Conservation (phyloP, 148 eudicot species). For the Heliamphora exappendiculata region DNA sequence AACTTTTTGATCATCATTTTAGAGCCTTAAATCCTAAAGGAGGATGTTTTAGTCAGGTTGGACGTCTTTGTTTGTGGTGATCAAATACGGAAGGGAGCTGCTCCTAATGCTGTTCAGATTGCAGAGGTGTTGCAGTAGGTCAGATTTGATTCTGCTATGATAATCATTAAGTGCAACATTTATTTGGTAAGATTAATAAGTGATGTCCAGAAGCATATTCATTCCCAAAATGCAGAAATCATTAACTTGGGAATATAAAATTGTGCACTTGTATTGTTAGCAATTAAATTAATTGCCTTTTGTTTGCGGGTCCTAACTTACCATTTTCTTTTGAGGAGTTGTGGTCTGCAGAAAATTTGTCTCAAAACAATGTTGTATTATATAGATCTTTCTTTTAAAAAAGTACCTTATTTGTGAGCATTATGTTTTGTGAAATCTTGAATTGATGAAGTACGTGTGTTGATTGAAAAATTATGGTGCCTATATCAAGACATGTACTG, state of each 20-base stretch:
- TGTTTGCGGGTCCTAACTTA: background rate
- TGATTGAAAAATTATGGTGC: too few species aligned
- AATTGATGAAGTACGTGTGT: too few species aligned
- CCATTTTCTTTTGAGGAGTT: background rate
- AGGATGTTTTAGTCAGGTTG: slow-evolving; percentile 43
- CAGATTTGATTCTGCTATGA: slow-evolving; percentile 1
- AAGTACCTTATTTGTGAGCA: too few species aligned
- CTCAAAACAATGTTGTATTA: background rate
- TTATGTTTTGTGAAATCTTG: too few species aligned
- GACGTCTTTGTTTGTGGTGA: slow-evolving; percentile 96
- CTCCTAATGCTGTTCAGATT: slow-evolving; percentile 89
- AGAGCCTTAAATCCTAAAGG: slow-evolving; percentile 4
- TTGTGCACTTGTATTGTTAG: background rate
- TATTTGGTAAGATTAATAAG: background rate
- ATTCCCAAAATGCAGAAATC: background rate
- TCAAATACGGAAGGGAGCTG: slow-evolving; percentile 98
- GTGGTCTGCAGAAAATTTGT: background rate
- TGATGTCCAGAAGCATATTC: too few species aligned
- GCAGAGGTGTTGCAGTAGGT: slow-evolving; percentile 82
- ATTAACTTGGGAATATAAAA: background rate
- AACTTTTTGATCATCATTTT: background rate
- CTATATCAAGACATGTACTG: too few species aligned
- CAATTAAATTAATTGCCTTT: background rate
- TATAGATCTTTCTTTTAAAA: background rate
- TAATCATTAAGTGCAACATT: background rate